phyloP scores from a whole-genome alignment of 2,329 filamentous ascomycete species.

The Pyrenophora tritici-repentis region DNA sequence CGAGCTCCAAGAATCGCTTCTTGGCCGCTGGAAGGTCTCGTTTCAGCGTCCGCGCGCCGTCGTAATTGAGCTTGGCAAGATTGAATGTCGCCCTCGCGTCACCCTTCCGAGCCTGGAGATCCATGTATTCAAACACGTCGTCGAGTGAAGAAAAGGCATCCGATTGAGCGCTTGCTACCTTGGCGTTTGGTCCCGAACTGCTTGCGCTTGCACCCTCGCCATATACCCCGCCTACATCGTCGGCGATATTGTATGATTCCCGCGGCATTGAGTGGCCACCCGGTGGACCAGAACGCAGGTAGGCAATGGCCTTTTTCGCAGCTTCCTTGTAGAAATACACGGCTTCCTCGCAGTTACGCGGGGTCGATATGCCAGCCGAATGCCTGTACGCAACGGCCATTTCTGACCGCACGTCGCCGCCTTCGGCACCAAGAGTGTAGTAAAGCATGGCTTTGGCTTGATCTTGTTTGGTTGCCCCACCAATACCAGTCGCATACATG shows the following conservation, averaged over 20 bases:
- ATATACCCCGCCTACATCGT: conserved; percentile 90
- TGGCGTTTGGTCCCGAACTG: conserved; percentile 82
- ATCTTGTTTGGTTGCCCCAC: conserved; percentile 77
- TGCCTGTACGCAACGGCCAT: conserved; percentile 93
- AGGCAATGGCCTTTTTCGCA: conserved; percentile 88
- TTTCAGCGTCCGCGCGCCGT: conserved; percentile 76
- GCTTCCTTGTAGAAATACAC: conserved; percentile 90
- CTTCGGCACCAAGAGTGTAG: conserved; percentile 88
- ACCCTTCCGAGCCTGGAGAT: conserved; percentile 87
- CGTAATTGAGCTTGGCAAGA: conserved; percentile 84
- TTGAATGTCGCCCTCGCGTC: conserved; percentile 87
- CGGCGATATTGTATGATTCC: conserved; percentile 83
- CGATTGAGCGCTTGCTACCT: conserved; percentile 72
- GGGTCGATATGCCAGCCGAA: conserved; percentile 80
- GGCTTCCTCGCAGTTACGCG: conserved; percentile 83
- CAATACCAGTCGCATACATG: conserved; percentile 93
- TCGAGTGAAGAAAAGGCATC: conserved; percentile 86
- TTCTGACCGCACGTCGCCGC: conserved; percentile 81
- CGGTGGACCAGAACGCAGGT: conserved; percentile 87
- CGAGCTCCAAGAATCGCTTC: conserved; percentile 79
- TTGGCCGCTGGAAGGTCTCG: conserved; percentile 75
- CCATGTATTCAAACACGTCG: conserved; percentile 92
- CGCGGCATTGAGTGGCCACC: conserved; percentile 78
- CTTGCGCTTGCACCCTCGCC: conserved; percentile 91
- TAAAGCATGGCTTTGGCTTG: conserved; percentile 92